Base-by-base conservation (phyloP, 208 protist species). In the Zelonia costaricensis region DNA sequence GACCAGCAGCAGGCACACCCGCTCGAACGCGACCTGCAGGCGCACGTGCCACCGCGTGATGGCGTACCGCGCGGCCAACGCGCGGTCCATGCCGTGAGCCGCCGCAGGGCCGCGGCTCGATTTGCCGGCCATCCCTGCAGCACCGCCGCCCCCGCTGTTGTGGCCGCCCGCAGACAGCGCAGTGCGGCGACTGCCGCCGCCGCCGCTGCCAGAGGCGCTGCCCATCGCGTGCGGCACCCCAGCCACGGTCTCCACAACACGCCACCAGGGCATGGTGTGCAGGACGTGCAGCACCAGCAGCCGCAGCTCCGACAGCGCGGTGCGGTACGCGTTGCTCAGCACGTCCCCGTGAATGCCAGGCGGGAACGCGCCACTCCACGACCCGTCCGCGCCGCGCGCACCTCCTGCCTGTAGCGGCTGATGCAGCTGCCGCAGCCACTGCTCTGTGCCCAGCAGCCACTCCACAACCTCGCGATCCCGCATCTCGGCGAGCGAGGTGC, bases 181-280 rank as follows among this genome's bases (percentile, higher is more conserved):
- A n/a, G n/a, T n/a, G n/a, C n/a, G n/a, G n/a, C n/a, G n/a, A n/a
- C n/a, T n/a, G 4, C 63, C 49, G 10, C 31, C 52, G 36, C 33
- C 23, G 10, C 35, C 23, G n/a, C 22, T 43, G 18, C 43, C 42
- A 16, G 4, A 8, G 49, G 33, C 18, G 49, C 30, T 28, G 25
- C 20, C 49, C 20, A 3, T n/a, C n/a, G n/a, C n/a, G n/a, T n/a
- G n/a, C n/a, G n/a, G n/a, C n/a, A n/a, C n/a, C n/a, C n/a, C n/a
- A n/a, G 61, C 55, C 9, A 82, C 74, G 3, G 64, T 66, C 48
- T 86, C 81, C 18, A 93, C 74, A 9, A 93, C 70, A 16, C 87
- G 78, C 87, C 82, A 91, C 84, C 87, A 94, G 44, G 87, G 87
- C 76, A 94, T 80, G 8, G 84, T 91, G 47, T 86, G 65, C 43